Evolutionary conservation across 768 basidiomycete species (phyloP).

Genomic region (Psilocybe azurescens): DNA sequence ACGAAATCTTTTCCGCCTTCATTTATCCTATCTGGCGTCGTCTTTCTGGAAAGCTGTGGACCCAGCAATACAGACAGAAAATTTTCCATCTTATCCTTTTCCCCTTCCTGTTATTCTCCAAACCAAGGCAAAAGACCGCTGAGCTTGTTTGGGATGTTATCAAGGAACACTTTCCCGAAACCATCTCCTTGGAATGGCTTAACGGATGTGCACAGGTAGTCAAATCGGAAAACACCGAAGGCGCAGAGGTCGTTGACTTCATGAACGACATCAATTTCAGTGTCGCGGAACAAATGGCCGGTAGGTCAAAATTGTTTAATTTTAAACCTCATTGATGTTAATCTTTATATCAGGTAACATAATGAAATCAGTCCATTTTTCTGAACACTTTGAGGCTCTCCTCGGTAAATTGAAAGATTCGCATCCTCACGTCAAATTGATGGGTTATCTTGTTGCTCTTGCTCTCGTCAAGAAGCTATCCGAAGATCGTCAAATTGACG

Average conservation of each 20-base stretch:
- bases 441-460: constrained; percentile 70
- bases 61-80: constrained; percentile 31
- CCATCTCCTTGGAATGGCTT: constrained; percentile 49
- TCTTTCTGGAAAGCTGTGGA: constrained; percentile 44
- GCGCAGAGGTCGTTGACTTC: constrained; percentile 39
- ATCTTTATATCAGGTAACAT: constrained; percentile 61
- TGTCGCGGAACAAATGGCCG: constrained; percentile 67
- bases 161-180: constrained; percentile 31
- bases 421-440: constrained; percentile 55
- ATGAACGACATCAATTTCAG: constrained; percentile 59
- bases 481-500: constrained; percentile 61
- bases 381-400: constrained; percentile 51
- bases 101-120: constrained; percentile 77
- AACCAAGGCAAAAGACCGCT: constrained; percentile 68
- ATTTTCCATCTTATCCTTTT: constrained; percentile 65
- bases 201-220: constrained; percentile 58
- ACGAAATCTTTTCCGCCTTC: constrained; percentile 55
- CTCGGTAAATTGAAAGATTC: constrained; percentile 54
- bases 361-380: constrained; percentile 50
- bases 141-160: constrained; percentile 78
- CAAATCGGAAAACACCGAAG: constrained; percentile 36
- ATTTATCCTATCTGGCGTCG: constrained; percentile 59
- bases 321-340: not conserved
- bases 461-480: constrained; percentile 60
- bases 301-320: constrained; percentile 41